A percentile compares a stretch with the other conserved stretches of the same genome.
Conservation (phyloP, 176 grass and related monocot species). For the Pontederia paniculata region DNA sequence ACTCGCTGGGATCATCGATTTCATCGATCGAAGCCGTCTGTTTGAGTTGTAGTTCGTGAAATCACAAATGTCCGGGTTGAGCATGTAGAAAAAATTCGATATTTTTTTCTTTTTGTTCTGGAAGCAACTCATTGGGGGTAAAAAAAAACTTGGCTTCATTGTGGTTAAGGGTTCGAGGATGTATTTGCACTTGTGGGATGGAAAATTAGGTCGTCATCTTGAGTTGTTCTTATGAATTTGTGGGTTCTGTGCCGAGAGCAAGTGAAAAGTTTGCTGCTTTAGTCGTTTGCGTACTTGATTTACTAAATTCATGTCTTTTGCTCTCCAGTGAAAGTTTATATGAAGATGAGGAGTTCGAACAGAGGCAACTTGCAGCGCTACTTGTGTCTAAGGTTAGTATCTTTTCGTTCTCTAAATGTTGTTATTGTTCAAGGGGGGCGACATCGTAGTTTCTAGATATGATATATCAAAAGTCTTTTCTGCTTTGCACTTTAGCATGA, state of each 20-base stretch:
- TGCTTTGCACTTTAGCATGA: slow-evolving; percentile 2
- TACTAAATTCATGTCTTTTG: background rate
- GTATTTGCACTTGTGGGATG: too few species aligned
- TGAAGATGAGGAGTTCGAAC: slow-evolving; percentile 95
- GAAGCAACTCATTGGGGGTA: too few species aligned
- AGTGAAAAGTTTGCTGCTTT: background rate
- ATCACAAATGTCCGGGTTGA: background rate
- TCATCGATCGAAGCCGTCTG: background rate
- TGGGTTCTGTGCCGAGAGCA: background rate
- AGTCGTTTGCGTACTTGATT: background rate
- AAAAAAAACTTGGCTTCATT: too few species aligned
- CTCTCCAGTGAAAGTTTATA: slow-evolving; percentile 85
- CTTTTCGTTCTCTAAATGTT: background rate
- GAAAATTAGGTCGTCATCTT: too few species aligned
- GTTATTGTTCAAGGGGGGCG: background rate
- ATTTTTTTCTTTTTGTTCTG: too few species aligned
- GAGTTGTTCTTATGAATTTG: too few species aligned
- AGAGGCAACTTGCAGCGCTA: slow-evolving; percentile 84
- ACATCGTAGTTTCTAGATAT: slow-evolving; percentile 11
- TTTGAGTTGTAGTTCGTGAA: background rate
- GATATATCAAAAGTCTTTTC: background rate
- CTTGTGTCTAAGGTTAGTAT: slow-evolving; percentile 82
- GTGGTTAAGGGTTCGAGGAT: too few species aligned
- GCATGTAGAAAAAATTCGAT: too few species aligned
- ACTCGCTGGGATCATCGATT: background rate